phyloP scores from a whole-genome alignment of 768 basidiomycete species.

The Stropharia rugosoannulata region DNA sequence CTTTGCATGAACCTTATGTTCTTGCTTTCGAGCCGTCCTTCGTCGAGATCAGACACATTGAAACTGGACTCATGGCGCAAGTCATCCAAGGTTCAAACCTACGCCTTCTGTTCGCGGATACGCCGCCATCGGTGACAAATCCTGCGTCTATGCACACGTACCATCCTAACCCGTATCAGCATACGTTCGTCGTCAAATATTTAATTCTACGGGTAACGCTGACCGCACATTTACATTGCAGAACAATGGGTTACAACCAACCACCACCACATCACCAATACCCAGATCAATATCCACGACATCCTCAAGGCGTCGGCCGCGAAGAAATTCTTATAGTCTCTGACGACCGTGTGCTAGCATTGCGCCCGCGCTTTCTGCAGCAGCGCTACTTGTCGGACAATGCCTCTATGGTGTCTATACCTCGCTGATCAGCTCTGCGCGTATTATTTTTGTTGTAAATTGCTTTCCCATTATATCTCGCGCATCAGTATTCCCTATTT shows the following conservation, averaged over 20 bases:
- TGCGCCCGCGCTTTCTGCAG: constrained; percentile 48
- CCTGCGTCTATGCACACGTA: constrained; percentile 38
- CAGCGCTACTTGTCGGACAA: constrained; percentile 42
- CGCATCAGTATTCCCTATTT: not conserved
- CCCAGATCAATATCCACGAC: constrained; percentile 42
- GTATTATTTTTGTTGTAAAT: constrained; percentile 4
- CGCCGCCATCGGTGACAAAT: constrained; percentile 82
- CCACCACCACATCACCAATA: constrained; percentile 27
- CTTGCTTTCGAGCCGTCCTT: constrained; percentile 96
- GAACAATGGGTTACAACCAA: constrained; percentile 14
- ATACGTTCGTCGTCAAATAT: constrained; percentile 18
- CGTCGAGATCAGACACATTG: constrained; percentile 94
- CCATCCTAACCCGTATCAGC: constrained; percentile 29
- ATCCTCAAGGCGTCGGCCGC: constrained; percentile 53
- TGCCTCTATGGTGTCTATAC: constrained; percentile 42
- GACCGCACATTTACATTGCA: constrained; percentile 4
- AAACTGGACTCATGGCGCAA: constrained; percentile 88
- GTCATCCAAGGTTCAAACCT: constrained; percentile 94
- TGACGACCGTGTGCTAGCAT: constrained; percentile 79
- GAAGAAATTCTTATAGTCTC: constrained; percentile 91
- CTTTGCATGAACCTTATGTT: constrained; percentile 94
- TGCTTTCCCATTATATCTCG: not conserved
- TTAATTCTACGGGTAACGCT: not conserved
- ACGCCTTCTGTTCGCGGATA: constrained; percentile 89
- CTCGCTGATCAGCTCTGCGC: constrained; percentile 25